Conservation (phyloP, 1,284 basidiomycete species). For the Rhizoctonia solani region DNA sequence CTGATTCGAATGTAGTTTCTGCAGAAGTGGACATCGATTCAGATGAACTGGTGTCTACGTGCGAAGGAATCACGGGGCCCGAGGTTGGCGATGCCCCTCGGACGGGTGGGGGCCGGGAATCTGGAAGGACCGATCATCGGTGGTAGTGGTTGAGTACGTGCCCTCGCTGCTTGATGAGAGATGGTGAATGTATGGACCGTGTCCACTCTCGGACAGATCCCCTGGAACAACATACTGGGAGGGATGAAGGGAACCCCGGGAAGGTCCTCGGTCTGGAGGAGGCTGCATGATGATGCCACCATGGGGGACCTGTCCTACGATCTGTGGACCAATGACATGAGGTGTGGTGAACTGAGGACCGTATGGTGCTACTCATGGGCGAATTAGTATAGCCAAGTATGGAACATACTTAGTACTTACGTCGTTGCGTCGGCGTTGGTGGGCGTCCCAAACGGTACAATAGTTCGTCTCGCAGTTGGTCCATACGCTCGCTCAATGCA, state of each 20-base stretch:
- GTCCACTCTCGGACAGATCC: conserved; percentile 6
- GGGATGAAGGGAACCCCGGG: background rate
- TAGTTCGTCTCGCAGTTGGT: conserved; percentile 33
- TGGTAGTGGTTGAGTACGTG: background rate
- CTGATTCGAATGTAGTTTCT: conserved; percentile 3
- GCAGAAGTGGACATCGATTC: no score
- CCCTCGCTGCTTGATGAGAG: background rate
- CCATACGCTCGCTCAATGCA: conserved; percentile 32
- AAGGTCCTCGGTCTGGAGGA: conserved; percentile 9
- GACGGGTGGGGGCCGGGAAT: background rate
- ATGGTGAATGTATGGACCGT: background rate
- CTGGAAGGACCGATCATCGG: background rate
- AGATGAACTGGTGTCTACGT: background rate
- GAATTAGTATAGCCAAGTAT: background rate
- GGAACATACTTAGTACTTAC: background rate
- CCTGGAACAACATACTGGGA: conserved; percentile 22
- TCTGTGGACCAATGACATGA: conserved; percentile 4
- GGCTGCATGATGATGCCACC: conserved; percentile 17
- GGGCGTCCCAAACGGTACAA: conserved; percentile 31
- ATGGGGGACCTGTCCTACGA: conserved; percentile 24
- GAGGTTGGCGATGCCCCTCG: conserved; percentile 1
- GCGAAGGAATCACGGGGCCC: background rate
- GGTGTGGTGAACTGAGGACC: background rate
- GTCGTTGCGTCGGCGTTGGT: conserved; percentile 29
- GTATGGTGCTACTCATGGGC: background rate